phyloP scores from a whole-genome alignment of 1,284 basidiomycete genomes.

The Cutaneotrichosporon sp. region DNA sequence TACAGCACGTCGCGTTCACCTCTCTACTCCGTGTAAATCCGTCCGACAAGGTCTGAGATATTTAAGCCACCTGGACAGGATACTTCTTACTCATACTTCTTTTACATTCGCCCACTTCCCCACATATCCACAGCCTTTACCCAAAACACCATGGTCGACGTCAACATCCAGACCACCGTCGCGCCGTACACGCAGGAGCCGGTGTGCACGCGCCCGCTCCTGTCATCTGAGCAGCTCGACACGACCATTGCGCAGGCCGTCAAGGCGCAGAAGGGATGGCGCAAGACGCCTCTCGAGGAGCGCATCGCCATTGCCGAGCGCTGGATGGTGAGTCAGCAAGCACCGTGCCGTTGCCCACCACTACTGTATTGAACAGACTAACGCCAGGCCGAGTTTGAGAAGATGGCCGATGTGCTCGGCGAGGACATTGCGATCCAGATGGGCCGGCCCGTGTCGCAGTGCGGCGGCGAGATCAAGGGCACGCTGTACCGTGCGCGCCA shows the following conservation, averaged over 20 bases:
- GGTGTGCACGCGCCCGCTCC: conserved; percentile 47
- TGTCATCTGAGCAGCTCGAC: conserved; percentile 55
- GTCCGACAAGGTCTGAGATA: too few species aligned
- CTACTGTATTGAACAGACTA: background rate
- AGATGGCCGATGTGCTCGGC: conserved; percentile 63
- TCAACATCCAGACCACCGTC: conserved; percentile 52
- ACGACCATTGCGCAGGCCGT: conserved; percentile 56
- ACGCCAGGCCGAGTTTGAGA: conserved; percentile 66
- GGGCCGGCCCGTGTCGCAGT: conserved; percentile 74
- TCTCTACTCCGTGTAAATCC: too few species aligned
- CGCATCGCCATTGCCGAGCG: conserved; percentile 66
- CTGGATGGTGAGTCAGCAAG: conserved; percentile 66
- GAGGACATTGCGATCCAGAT: conserved; percentile 72
- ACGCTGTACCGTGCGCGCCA: conserved; percentile 75
- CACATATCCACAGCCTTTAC: background rate
- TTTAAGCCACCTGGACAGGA: too few species aligned
- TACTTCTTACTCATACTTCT: background rate
- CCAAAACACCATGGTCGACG: conserved; percentile 21
- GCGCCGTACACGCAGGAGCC: conserved; percentile 51
- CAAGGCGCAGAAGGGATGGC: conserved; percentile 69
- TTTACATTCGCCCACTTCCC: background rate
- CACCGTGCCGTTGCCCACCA: background rate
- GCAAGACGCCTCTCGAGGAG: conserved; percentile 60
- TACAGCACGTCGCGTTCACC: too few species aligned
- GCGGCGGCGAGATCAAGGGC: conserved; percentile 71